Base-by-base conservation (phyloP, 2,329 filamentous ascomycete species). In the Elsinoe australis region DNA sequence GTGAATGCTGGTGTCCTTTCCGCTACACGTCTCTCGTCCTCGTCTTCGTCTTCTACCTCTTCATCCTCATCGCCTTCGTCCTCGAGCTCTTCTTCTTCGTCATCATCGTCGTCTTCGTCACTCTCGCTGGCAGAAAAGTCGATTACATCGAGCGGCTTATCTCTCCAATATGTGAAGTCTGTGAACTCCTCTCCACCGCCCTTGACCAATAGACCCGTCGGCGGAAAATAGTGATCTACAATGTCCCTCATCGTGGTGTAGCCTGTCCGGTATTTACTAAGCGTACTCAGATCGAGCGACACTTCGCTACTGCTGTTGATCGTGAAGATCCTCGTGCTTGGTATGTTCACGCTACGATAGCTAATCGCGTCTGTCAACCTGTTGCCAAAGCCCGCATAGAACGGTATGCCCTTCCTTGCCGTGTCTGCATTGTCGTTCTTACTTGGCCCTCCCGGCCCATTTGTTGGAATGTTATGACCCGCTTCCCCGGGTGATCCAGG, bases 281-380 rank as follows among this genome's bases (percentile, higher is more conserved):
- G 75, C 53, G 82, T 90, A 34, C 96, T 71, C 35, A 98, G 72
- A 62, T 96, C 90, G 17, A 98, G 72, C 21, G 85, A 90, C 22
- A 98, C 89, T 65, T 98, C 92, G 1, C 90, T 89, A 61, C 96
- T 94, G 47, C 87, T 92, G 66, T 98, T 98, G 73, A 98, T 98
- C 12, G 92, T 95, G 66, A 98, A 98, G 57, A 98, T 98, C 47
- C 92, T 79, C 18, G 84, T 94, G 46, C 85, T 83, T 0, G 92
- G 92, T 32, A 98, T 95, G 62, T 95, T 94, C 47, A 98, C 92
- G 4, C 86, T 92, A 52, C 92, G 84, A 64, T 98, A 98, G 46
- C 87, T 94, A 51, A 98, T 79, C 48, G 94, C 92, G 63, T 98
- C 94, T 0, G 94, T 98, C 49, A 98, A 75, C 49, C 92, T 82